phyloP scores from a whole-genome alignment of 2,329 filamentous ascomycete species.

The Colletotrichum sp. region DNA sequence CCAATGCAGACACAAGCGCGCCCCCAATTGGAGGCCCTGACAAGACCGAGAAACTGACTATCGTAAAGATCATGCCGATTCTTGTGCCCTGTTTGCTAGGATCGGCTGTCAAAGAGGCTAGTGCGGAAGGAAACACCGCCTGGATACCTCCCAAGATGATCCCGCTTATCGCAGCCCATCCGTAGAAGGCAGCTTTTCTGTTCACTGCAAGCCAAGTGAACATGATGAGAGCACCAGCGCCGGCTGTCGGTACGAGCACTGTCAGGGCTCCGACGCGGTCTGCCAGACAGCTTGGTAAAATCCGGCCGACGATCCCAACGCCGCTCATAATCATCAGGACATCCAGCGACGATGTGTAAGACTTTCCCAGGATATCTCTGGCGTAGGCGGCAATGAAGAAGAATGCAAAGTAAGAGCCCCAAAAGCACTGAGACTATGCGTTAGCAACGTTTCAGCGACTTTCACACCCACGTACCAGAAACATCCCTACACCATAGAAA shows the following conservation, averaged over 20 bases:
- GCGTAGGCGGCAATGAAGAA: slow-evolving; percentile 61
- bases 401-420: slow-evolving; percentile 60
- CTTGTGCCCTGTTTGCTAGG: slow-evolving; percentile 45
- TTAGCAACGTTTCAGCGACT: not conserved
- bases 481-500: slow-evolving; percentile 38
- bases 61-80: slow-evolving; percentile 48
- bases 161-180: slow-evolving; percentile 32
- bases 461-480: slow-evolving; percentile 26
- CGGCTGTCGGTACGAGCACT: slow-evolving; percentile 44
- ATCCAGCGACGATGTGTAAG: slow-evolving; percentile 40
- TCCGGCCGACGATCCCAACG: slow-evolving; percentile 52
- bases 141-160: slow-evolving; percentile 31
- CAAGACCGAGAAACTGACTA: slow-evolving; percentile 45
- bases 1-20: slow-evolving; percentile 30
- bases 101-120: slow-evolving; percentile 44
- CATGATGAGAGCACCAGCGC: slow-evolving; percentile 24
- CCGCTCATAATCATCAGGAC: slow-evolving; percentile 58
- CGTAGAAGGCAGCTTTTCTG: slow-evolving; percentile 27
- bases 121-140: slow-evolving; percentile 37
- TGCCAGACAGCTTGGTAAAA: slow-evolving; percentile 51
- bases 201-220: slow-evolving; percentile 33
- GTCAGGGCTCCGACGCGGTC: slow-evolving; percentile 58
- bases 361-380: slow-evolving; percentile 39
- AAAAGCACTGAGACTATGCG: slow-evolving; percentile 43
- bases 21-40: slow-evolving; percentile 42